Percentiles rank a stretch among this genome's conserved stretches.
Evolutionary conservation across 2,329 filamentous ascomycete species (phyloP).

Genomic region (Colletotrichum limetticola): DNA sequence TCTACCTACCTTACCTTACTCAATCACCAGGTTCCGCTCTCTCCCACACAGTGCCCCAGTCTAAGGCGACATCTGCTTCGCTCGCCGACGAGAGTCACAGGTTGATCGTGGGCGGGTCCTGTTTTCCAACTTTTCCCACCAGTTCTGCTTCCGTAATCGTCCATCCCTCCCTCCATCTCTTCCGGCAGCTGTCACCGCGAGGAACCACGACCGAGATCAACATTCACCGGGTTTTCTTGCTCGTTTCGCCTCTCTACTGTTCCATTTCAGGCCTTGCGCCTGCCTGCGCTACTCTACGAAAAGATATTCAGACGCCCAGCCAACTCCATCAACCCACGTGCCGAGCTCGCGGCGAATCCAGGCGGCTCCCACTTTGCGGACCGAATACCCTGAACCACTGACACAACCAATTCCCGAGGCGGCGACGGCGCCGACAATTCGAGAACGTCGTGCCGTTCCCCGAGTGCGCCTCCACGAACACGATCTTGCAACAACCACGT

Average conservation of each 20-base stretch:
- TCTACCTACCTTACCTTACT: background rate
- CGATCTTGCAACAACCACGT: background rate
- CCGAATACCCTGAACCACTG: background rate
- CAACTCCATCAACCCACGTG: background rate
- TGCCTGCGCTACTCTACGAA: background rate
- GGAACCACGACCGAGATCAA: conserved; percentile 7
- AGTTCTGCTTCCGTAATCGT: conserved; percentile 29
- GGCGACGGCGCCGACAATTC: conserved; percentile 2
- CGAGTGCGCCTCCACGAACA: background rate
- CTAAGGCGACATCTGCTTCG: background rate
- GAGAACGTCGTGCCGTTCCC: conserved; percentile 5
- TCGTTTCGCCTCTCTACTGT: background rate
- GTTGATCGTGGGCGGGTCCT: conserved; percentile 23
- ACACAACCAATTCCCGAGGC: background rate
- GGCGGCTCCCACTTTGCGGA: background rate
- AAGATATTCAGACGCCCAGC: too few species aligned
- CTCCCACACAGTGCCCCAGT: background rate
- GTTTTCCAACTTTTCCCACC: background rate
- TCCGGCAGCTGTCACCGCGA: background rate
- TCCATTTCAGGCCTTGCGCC: conserved; percentile 8
- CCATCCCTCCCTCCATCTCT: background rate
- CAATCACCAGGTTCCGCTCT: background rate
- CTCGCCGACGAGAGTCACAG: background rate
- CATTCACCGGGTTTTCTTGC: background rate
- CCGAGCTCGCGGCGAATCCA: background rate